These are phyloP conservation scores for Penicillium goetzii DNA, from an alignment of 495 filamentous ascomycete genomes.

Conservation along the genomic window DNA sequence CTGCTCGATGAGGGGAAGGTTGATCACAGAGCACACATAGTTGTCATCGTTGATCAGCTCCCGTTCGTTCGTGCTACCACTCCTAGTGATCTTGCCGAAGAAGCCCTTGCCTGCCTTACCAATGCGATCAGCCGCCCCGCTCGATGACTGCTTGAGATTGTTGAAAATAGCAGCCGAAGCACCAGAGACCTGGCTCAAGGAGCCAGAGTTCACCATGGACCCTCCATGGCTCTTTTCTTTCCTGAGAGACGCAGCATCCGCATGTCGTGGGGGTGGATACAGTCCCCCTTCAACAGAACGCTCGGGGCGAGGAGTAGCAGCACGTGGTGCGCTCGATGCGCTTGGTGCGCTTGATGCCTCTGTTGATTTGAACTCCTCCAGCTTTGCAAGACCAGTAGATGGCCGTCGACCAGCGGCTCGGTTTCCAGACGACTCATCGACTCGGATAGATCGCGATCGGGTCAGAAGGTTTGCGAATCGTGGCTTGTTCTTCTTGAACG, in stretches of 20 bases:
- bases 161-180: slow-evolving; percentile 69
- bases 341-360: slow-evolving; percentile 34
- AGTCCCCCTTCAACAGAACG: slow-evolving; percentile 49
- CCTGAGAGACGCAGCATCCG: slow-evolving; percentile 40
- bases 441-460: slow-evolving; percentile 69
- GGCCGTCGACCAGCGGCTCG: slow-evolving; percentile 46
- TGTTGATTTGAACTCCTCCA: slow-evolving; percentile 43
- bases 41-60: slow-evolving; percentile 73
- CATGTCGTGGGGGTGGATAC: slow-evolving; percentile 56
- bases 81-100: slow-evolving; percentile 74
- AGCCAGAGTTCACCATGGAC: slow-evolving; percentile 56
- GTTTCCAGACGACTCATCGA: slow-evolving; percentile 48
- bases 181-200: slow-evolving; percentile 64
- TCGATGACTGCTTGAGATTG: slow-evolving; percentile 71
- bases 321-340: slow-evolving; percentile 45
- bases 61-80: slow-evolving; percentile 69
- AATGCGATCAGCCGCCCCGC: slow-evolving; percentile 69
- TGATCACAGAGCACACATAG: slow-evolving; percentile 78
- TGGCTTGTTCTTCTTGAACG: slow-evolving; percentile 51
- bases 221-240: slow-evolving; percentile 54
- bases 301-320: slow-evolving; percentile 64
- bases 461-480: slow-evolving; percentile 62
- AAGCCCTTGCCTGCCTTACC: slow-evolving; percentile 77
- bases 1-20: slow-evolving; percentile 79
- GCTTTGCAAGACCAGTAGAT: slow-evolving; percentile 46